Percentiles rank a stretch among this genome's conserved stretches.
Conservation (phyloP, 805 yeast species). For the Pichia eremophila region DNA sequence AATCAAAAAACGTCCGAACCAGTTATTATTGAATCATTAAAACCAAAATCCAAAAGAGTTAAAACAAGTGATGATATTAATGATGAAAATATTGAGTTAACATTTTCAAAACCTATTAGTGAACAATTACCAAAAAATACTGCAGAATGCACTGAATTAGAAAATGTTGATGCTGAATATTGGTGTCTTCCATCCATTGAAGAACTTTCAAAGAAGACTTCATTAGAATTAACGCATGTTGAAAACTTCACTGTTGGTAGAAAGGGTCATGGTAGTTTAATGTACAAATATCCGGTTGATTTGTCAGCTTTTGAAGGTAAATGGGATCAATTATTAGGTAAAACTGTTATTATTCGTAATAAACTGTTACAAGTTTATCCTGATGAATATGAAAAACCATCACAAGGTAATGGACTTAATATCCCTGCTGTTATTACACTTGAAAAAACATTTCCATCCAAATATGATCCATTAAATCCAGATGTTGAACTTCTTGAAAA, state of each 20-base stretch:
- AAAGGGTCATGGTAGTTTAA: conserved; percentile 56
- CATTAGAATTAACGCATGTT: conserved; percentile 42
- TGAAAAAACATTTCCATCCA: conserved; percentile 48
- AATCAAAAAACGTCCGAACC: no score
- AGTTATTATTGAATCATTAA: neutral
- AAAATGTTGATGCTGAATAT: conserved; percentile 31
- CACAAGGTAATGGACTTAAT: conserved; percentile 59
- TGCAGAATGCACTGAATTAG: neutral
- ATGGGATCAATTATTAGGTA: conserved; percentile 31
- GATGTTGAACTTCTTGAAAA: conserved; percentile 22
- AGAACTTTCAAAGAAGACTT: conserved; percentile 35
- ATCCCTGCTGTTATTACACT: conserved; percentile 68
- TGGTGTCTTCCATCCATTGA: conserved; percentile 65
- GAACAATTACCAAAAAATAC: neutral
- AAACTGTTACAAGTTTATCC: conserved; percentile 55
- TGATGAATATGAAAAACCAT: conserved; percentile 43
- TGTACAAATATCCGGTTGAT: conserved; percentile 62
- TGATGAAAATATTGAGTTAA: neutral
- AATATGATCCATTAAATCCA: conserved; percentile 26
- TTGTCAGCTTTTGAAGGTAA: conserved; percentile 40
- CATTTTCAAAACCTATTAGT: conserved; percentile 1
- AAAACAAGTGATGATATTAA: neutral
- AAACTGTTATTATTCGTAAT: conserved; percentile 36
- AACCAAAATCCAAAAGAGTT: neutral
- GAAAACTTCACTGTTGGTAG: conserved; percentile 64